Base-by-base conservation (phyloP, 2,329 filamentous ascomycete genomes). In the Pseudogymnoascus pannorum region DNA sequence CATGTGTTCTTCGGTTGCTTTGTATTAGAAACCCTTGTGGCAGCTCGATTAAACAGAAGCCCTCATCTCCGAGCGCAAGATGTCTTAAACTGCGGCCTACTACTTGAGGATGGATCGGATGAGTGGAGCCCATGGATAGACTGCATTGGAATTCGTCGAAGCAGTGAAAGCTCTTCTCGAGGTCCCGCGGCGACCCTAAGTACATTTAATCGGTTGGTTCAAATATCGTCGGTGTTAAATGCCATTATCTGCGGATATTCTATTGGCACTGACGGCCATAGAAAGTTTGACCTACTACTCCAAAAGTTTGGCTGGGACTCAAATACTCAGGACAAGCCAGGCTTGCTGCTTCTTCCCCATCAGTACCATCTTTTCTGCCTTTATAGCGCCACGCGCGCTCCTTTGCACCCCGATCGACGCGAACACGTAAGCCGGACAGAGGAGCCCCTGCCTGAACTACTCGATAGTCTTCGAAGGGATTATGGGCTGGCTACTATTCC, bases 41-140 rank as follows among this genome's bases (percentile, higher is more conserved):
- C 81, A 9, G 71, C 81, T 16, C 76, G 80, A 8, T 74, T 85
- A 3, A 74, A 77, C n/a, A 76, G 76, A 38, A 72, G 76, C 12
- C 76, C 81, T 1, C 80, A 82, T 68, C 75, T 87, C 5, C 74
- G 73, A 61, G 69, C 73, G 7, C 75, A 76, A 14, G 79, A 83
- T 59, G 70, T 83, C 24, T 24, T 58, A 5, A 58, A 29, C 18
- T 63, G 78, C 29, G 79, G 79, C 9, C 72, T 74, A 2, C 74
- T 88, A 1, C 78, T 83, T 26, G 86, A 89, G 70, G 85, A 88
- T 66, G 86, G 86, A 1, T 74, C 87, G 16, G 88, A 91, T 68
- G 87, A 91, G 73, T 91, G 87, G 87, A 84, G 88, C 66, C 84
- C 86, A 1, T 91, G 88, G 88, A 77, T 78, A 18, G 81, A 85